Evolutionary conservation across 2,329 filamentous ascomycete genomes (phyloP), one percentile per base, ranked within the genome.

Genomic region (Magnaporthiopsis rhizophila): DNA sequence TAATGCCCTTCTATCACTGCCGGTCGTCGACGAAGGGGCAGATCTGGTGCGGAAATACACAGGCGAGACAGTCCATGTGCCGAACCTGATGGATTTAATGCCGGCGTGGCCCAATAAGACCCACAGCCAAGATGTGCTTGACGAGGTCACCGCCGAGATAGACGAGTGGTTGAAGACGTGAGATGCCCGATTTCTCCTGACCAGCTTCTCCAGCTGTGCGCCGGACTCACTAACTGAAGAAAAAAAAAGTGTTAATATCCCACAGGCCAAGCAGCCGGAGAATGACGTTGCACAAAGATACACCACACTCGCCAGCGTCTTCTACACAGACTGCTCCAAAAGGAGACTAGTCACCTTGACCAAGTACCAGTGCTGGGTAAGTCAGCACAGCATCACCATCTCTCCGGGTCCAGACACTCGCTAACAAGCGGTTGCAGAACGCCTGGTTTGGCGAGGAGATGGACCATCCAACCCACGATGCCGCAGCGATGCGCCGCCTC

Each of bases 341-440:
- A 32, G 28, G 57, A 58, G 30, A 58, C 18, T 58, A 24, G 24
- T 13, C 24, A 32, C 57, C 57, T 12, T 58, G 26, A 18, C 57
- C 57, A 58, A 58, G 28, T 58, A 58, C 57, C 57, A 58, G 57
- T 58, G 28, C 57, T 58, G 57, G 57, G 57, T 58, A 30, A 2
- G 57, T 15, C 15, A 5, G 3, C 24, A 18, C 26, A 5, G 24
- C 24, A 30, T 30, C 30, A 30, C 6, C 5, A 18, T 58, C 13
- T 32, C 9, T 1, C 28, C 24, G 3, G 4, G 26, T 26, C 18
- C 57, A 6, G 30, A 12, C 26, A 24, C 13, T 21, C 7, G 24
- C 57, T 30, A 15, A 28, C 11, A 3, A 32, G 2, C 5, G 13
- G 13, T 53, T n/a, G 12, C 45, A 58, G 57, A 58, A 8, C 12